phyloP scores from a whole-genome alignment of 1,284 basidiomycete species.

The Ceratobasidium theobromae region DNA sequence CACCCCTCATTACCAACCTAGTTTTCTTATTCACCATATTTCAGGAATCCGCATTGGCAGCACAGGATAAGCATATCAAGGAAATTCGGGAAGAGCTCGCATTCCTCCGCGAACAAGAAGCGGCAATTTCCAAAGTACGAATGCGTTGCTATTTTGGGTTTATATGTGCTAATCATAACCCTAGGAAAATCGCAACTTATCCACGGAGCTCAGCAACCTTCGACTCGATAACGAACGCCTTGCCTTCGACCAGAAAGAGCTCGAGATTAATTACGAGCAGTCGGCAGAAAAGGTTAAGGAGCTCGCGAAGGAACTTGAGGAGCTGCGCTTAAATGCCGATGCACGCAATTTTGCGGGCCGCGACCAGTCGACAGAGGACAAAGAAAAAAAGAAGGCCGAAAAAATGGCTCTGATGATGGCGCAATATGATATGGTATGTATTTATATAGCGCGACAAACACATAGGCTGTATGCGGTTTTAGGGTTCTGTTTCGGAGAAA shows the following conservation, averaged over 20 bases:
- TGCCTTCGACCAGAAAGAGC: conserved; percentile 95
- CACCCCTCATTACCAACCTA: not conserved
- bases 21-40: not conserved
- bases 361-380: conserved; percentile 83
- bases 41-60: conserved; percentile 70
- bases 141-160: conserved; percentile 10
- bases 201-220: conserved; percentile 87
- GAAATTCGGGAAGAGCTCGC: conserved; percentile 83
- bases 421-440: conserved; percentile 83
- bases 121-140: conserved; percentile 67
- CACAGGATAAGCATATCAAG: conserved; percentile 77
- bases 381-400: conserved; percentile 98
- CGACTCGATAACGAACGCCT: conserved; percentile 89
- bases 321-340: conserved; percentile 78
- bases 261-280: conserved; percentile 91
- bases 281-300: conserved; percentile 95
- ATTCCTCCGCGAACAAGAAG: conserved; percentile 92
- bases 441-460: conserved; percentile 36
- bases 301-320: conserved; percentile 85
- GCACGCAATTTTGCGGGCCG: conserved; percentile 82
- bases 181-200: conserved; percentile 91
- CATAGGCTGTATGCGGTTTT: conserved; percentile 42
- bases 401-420: conserved; percentile 99
- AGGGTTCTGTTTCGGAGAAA: conserved; percentile 89
- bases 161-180: not conserved